These are phyloP conservation scores for Tolypocladium endophyticum DNA, from an alignment of 2,329 filamentous ascomycete species.

Conservation along the genomic window DNA sequence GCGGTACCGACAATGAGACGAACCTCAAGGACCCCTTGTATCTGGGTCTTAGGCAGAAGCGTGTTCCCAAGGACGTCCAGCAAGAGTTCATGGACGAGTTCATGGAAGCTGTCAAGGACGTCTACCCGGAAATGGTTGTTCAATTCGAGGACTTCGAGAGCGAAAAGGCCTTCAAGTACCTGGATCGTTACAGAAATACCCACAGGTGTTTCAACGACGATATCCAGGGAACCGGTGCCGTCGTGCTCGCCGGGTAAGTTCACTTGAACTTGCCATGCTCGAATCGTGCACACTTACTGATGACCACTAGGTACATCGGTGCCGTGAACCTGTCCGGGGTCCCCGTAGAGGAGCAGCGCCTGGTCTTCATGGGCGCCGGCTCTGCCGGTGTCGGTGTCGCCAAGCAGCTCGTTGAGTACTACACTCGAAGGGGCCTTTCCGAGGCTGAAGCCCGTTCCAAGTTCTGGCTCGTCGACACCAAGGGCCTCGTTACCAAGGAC, in stretches of 20 bases:
- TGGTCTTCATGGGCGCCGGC: slow-evolving; percentile 93
- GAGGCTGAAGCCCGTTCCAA: slow-evolving; percentile 80
- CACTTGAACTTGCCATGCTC: slow-evolving; percentile 2
- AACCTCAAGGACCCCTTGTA: slow-evolving; percentile 68
- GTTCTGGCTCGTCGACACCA: slow-evolving; percentile 97
- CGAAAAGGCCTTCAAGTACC: slow-evolving; percentile 77
- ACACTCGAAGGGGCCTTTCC: slow-evolving; percentile 80
- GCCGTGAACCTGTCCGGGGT: slow-evolving; percentile 78
- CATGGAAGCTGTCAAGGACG: slow-evolving; percentile 80
- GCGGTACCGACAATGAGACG: slow-evolving; percentile 54
- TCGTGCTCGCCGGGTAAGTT: slow-evolving; percentile 71
- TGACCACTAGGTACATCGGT: slow-evolving; percentile 51
- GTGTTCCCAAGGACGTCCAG: slow-evolving; percentile 67
- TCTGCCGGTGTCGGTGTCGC: slow-evolving; percentile 95
- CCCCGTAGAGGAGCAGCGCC: slow-evolving; percentile 78
- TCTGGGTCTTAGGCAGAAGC: slow-evolving; percentile 77
- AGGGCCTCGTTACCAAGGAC: slow-evolving; percentile 87
- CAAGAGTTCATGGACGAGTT: slow-evolving; percentile 94
- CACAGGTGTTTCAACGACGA: slow-evolving; percentile 99
- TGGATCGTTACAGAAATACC: slow-evolving; percentile 76
- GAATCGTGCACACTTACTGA: slow-evolving; percentile 33
- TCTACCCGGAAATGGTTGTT: slow-evolving; percentile 58
- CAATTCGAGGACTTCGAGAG: slow-evolving; percentile 99
- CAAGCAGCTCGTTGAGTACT: slow-evolving; percentile 95
- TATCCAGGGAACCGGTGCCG: slow-evolving; percentile 92